phyloP scores from a whole-genome alignment of 2,329 filamentous ascomycete genomes.

The Beauveria scarabaeidicola region DNA sequence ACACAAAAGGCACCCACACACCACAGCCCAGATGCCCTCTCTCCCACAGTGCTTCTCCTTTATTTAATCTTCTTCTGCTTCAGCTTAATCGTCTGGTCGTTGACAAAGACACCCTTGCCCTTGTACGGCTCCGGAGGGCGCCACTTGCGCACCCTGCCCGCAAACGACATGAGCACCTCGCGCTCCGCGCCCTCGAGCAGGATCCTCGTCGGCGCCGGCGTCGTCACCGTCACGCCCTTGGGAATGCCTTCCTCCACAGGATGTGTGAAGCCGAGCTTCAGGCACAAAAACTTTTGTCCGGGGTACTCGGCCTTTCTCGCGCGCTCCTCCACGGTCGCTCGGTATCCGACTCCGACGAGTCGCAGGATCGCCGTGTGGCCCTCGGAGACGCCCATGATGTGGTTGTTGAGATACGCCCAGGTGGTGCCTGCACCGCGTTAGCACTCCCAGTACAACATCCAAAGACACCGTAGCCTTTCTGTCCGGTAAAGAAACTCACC shows the following conservation, averaged over 20 bases:
- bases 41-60: slow-evolving; percentile 17
- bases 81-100: slow-evolving; percentile 93
- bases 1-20: background rate
- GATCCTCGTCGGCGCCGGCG: slow-evolving; percentile 84
- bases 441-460: background rate
- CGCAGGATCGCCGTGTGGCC: slow-evolving; percentile 90
- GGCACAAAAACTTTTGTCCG: slow-evolving; percentile 79
- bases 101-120: slow-evolving; percentile 97
- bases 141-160: slow-evolving; percentile 81
- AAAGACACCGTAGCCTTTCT: background rate
- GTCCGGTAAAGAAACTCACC: slow-evolving; percentile 45
- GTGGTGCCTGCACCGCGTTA: slow-evolving; percentile 57
- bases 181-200: slow-evolving; percentile 82
- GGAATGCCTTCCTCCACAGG: slow-evolving; percentile 86
- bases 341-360: slow-evolving; percentile 90
- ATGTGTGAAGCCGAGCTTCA: slow-evolving; percentile 96
- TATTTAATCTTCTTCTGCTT: slow-evolving; percentile 98
- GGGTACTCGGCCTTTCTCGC: slow-evolving; percentile 67
- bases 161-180: slow-evolving; percentile 82
- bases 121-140: slow-evolving; percentile 94
- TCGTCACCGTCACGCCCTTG: slow-evolving; percentile 72
- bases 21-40: background rate
- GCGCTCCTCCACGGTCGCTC: slow-evolving; percentile 73
- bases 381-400: slow-evolving; percentile 91
- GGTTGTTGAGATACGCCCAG: slow-evolving; percentile 81